Percentiles rank a stretch among this genome's conserved stretches.
phyloP scores from a whole-genome alignment of 1,284 basidiomycete genomes.

The Gomphus bonarii region DNA sequence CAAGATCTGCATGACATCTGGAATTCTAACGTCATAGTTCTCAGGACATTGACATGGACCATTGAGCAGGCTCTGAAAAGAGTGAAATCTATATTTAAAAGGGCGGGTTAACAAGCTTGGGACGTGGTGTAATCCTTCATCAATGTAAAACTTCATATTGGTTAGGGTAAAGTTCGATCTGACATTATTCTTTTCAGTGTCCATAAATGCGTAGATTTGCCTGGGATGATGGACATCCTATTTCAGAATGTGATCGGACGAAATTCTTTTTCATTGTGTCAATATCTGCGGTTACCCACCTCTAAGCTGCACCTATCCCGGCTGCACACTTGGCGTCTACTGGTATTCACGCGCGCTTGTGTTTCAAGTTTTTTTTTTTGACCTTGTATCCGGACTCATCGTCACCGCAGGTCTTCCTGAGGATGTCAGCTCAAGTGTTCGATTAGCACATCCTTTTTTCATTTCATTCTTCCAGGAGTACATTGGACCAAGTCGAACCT shows the following conservation, averaged over 20 bases:
- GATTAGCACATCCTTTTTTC: no score
- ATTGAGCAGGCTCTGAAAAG: background rate
- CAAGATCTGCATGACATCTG: no score
- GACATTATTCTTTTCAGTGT: conserved; percentile 34
- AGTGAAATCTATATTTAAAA: background rate
- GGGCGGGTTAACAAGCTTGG: background rate
- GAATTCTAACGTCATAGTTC: no score
- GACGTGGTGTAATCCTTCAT: background rate
- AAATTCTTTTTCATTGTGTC: conserved; percentile 69
- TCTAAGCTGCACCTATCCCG: background rate
- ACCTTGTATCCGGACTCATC: background rate
- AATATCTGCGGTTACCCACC: conserved; percentile 38
- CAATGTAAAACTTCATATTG: no score
- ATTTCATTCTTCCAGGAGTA: no score
- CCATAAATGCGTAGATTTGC: conserved; percentile 56
- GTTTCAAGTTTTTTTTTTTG: no score
- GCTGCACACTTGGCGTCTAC: no score
- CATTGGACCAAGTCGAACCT: no score
- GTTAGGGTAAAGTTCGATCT: background rate
- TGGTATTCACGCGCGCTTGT: no score
- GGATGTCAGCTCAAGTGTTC: no score
- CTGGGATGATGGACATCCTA: conserved; percentile 62
- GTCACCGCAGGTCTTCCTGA: no score
- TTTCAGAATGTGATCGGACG: conserved; percentile 58
- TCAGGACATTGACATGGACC: background rate